Evolutionary conservation across 345 rosid genomes (phyloP), one percentile per base, ranked within the genome.

Genomic region (Linum usitatissimum): DNA sequence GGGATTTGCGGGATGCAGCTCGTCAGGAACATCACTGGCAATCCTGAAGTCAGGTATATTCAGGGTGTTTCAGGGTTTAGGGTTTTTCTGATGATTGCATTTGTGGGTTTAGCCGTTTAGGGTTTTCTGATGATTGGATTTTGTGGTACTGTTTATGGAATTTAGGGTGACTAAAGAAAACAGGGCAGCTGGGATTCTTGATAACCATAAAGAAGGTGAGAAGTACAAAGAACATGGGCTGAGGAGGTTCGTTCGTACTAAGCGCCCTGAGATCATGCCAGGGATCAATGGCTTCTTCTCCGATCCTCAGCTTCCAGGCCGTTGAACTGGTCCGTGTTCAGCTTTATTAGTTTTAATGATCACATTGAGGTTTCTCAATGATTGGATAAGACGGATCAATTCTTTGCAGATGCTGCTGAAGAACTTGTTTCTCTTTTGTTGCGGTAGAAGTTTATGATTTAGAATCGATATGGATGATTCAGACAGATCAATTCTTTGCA

Each of bases 251-350:
- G 73, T 81, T 30, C 80, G 72, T 23, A 61, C 59, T 0, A 81
- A 18, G 45, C 9, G 66, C 13, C 72, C 86, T 18, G 73, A 85
- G 83, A 62, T 85, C 75, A 83, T 85, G 88, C 86, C 88, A 3
- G 79, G 88, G 19, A 6, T 85, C 75, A 83, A 83, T 49, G 49
- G 70, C 65, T 83, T 83, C 77, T 85, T 83, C 80, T 79, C 86
- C 1, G 71, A 78, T 9, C 88, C 87, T 14, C 60, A 34, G 38
- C 38, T 34, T 34, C 38, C 3, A 5, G 38, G 38, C 38, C 38
- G 38, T 7, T 34, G 38, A 34, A 3, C 38, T 34, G 3, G 38
- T 34, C 8, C 8, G 36, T 34, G 38, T 3, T 34, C 38, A 34
- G 38, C 38, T 34, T 34, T 23, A 23, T 34, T 34, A 34, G 38